These are phyloP conservation scores for Thermothielavioides terrestris DNA, from an alignment of 495 filamentous ascomycete species.

Conservation along the genomic window DNA sequence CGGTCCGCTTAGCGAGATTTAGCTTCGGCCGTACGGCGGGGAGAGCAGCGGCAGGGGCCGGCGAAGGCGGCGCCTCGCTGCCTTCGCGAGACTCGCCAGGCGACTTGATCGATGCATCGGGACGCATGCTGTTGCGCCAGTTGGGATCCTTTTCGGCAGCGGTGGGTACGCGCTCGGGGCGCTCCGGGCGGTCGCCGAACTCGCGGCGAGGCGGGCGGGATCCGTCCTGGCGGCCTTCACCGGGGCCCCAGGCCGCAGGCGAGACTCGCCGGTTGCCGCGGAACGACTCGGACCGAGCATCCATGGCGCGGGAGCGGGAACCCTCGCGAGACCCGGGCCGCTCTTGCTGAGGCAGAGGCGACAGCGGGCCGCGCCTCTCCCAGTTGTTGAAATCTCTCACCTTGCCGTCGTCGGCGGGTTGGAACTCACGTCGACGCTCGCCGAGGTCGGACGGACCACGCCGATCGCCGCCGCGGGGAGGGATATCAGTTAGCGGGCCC, in stretches of 20 bases:
- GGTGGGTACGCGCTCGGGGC: slow-evolving; percentile 63
- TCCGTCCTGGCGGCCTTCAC: slow-evolving; percentile 45
- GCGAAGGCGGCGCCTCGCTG: slow-evolving; percentile 65
- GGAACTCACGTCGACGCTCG: slow-evolving; percentile 32
- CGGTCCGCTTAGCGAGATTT: slow-evolving; percentile 80
- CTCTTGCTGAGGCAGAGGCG: slow-evolving; percentile 53
- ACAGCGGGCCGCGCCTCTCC: slow-evolving; percentile 90
- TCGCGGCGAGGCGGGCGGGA: slow-evolving; percentile 76
- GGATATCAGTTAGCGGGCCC: slow-evolving; percentile 73
- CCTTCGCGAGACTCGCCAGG: slow-evolving; percentile 39
- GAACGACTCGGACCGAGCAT: slow-evolving; percentile 40
- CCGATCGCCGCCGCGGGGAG: slow-evolving; percentile 40
- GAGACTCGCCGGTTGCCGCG: slow-evolving; percentile 56
- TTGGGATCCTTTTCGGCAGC: slow-evolving; percentile 80
- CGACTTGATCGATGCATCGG: slow-evolving; percentile 50
- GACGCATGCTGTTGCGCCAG: slow-evolving; percentile 76
- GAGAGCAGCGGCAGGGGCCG: slow-evolving; percentile 41
- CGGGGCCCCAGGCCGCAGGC: slow-evolving; percentile 65
- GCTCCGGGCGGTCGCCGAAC: slow-evolving; percentile 67
- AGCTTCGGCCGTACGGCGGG: slow-evolving; percentile 62
- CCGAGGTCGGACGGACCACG: slow-evolving; percentile 38
- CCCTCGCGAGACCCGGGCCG: slow-evolving; percentile 52
- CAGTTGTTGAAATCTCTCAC: slow-evolving; percentile 82
- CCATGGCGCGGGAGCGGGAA: slow-evolving; percentile 59
- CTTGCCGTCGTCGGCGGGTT: slow-evolving; percentile 62